These are phyloP conservation scores for Parmelia sp. DNA, from an alignment of 495 filamentous ascomycete species.

Conservation along the genomic window DNA sequence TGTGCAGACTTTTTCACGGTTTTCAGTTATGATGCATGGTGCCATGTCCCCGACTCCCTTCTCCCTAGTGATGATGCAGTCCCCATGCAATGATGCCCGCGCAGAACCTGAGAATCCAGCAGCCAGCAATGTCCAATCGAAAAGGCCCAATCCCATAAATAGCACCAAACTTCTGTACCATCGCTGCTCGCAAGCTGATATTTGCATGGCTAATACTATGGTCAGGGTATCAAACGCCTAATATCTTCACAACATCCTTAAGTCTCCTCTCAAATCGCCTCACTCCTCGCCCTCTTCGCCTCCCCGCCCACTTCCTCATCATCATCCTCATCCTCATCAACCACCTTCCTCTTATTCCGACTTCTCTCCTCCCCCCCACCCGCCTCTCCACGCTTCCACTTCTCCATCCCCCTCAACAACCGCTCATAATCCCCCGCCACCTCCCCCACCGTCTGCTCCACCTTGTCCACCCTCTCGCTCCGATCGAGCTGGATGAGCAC, in stretches of 20 bases:
- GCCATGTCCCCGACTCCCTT: too few relatives aligned
- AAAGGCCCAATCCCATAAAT: too few relatives aligned
- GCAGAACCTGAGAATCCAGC: too few relatives aligned
- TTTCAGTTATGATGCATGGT: too few relatives aligned
- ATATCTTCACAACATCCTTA: not conserved
- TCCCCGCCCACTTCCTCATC: constrained; percentile 12
- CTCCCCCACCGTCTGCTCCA: constrained; percentile 67
- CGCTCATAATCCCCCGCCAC: constrained; percentile 79
- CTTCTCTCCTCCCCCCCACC: constrained; percentile 24
- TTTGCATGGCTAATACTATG: too few relatives aligned
- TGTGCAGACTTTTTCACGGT: too few relatives aligned
- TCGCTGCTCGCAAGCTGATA: too few relatives aligned
- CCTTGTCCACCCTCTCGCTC: constrained; percentile 68
- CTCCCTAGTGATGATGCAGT: too few relatives aligned
- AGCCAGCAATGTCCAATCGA: too few relatives aligned
- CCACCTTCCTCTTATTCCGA: constrained; percentile 24
- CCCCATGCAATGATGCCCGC: too few relatives aligned
- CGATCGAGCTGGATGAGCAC: constrained; percentile 71
- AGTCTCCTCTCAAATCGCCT: constrained; percentile 22
- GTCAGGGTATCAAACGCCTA: not conserved
- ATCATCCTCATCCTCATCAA: constrained; percentile 23
- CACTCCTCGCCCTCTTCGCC: constrained; percentile 10
- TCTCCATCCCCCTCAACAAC: constrained; percentile 50
- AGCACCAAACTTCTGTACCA: too few relatives aligned
- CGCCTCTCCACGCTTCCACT: constrained; percentile 32